Evolutionary conservation across 495 filamentous ascomycete species (phyloP).

Genomic region (Annulohypoxylon moriforme): DNA sequence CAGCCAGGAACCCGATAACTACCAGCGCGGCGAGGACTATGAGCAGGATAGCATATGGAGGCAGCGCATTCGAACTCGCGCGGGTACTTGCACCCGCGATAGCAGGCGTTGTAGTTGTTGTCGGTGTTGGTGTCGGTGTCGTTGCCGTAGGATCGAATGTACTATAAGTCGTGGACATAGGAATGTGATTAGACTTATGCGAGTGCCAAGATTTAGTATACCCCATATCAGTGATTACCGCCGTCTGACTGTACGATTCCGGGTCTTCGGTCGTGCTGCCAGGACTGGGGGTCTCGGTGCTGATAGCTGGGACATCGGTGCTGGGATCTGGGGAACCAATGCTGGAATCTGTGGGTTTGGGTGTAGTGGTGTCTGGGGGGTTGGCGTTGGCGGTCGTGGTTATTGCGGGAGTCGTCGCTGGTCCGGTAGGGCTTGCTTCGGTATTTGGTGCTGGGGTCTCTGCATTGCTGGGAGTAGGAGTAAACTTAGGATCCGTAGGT

Average conservation of each 20-base stretch:
- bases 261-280: no score
- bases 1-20: constrained; percentile 2
- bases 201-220: no score
- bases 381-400: no score
- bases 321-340: background rate
- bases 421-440: no score
- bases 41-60: constrained; percentile 15
- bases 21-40: constrained; percentile 11
- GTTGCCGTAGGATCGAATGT: no score
- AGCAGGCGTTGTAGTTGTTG: background rate
- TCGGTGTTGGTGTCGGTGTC: background rate
- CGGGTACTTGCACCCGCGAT: background rate
- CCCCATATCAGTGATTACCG: no score
- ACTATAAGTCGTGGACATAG: no score
- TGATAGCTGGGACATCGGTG: background rate
- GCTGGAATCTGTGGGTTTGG: background rate
- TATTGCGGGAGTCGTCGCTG: no score
- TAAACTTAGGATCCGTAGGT: background rate
- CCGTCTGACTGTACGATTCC: no score
- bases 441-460: no score
- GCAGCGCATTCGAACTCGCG: background rate
- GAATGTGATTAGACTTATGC: background rate
- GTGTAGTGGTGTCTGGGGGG: no score
- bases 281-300: background rate
- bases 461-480: background rate